Evolutionary conservation across 2,329 filamentous ascomycete genomes (phyloP).

Genomic region (Plenodomus biglobosus): DNA sequence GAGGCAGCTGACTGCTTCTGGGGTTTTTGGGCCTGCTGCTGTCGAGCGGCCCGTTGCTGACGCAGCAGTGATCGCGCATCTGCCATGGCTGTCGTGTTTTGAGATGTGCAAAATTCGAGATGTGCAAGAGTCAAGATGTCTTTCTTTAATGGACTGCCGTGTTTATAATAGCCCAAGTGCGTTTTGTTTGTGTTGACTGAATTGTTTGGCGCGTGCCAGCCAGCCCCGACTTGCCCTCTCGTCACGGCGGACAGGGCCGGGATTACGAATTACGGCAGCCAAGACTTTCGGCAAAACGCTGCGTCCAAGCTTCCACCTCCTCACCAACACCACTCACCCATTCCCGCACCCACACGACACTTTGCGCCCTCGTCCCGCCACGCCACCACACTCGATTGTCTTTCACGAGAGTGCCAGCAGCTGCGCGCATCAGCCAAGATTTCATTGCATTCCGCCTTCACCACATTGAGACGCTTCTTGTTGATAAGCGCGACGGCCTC

Average conservation of each 20-base stretch:
- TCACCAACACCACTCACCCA: slow-evolving; percentile 25
- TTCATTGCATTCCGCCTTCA: slow-evolving; percentile 1
- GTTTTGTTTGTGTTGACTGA: not conserved
- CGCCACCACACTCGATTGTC: slow-evolving; percentile 14
- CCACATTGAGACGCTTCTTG: slow-evolving; percentile 11
- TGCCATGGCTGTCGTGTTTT: slow-evolving; percentile 29
- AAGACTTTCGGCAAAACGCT: slow-evolving; percentile 24
- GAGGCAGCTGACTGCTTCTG: slow-evolving; percentile 34
- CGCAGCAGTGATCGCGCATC: slow-evolving; percentile 44
- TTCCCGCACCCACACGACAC: slow-evolving; percentile 33
- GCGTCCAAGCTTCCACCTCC: slow-evolving; percentile 31
- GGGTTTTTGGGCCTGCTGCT: slow-evolving; percentile 37
- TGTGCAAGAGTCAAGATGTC: no score
- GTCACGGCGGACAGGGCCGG: no score
- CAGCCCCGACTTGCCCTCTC: no score
- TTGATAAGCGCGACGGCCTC: slow-evolving; percentile 18
- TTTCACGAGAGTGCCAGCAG: slow-evolving; percentile 7
- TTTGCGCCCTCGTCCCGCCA: slow-evolving; percentile 16
- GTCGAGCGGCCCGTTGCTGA: slow-evolving; percentile 43
- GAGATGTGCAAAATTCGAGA: not conserved
- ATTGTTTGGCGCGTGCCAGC: not conserved
- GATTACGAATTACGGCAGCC: slow-evolving; percentile 10
- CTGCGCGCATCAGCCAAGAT: slow-evolving; percentile 11
- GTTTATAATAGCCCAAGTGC: not conserved
- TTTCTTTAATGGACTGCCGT: not conserved